Conservation (phyloP, 2,329 filamentous ascomycete species). For the Arthrobotrys pseudoclavata region DNA sequence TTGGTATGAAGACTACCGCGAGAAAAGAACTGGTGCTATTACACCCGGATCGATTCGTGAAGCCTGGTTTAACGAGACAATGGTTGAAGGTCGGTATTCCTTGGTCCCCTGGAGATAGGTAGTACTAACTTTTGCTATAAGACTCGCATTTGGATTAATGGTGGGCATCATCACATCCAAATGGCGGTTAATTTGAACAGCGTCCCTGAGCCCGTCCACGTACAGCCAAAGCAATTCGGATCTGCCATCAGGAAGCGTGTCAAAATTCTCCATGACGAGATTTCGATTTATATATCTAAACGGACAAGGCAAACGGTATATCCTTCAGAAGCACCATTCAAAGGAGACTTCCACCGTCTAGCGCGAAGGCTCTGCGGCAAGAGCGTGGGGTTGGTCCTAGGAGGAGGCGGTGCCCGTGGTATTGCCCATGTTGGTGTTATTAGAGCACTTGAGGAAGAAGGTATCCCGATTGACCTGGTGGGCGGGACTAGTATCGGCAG, state of each 20-base stretch:
- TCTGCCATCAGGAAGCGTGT: conserved; percentile 91
- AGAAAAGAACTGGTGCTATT: conserved; percentile 91
- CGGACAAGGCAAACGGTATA: conserved; percentile 91
- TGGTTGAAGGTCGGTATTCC: conserved; percentile 76
- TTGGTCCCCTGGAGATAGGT: background rate
- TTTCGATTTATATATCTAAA: conserved; percentile 97
- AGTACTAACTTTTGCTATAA: conserved; percentile 61
- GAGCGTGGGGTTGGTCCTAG: conserved; percentile 92
- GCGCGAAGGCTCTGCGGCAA: conserved; percentile 91
- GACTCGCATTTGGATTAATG: conserved; percentile 97
- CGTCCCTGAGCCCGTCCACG: conserved; percentile 69
- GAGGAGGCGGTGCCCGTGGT: conserved; percentile 91
- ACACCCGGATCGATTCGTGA: conserved; percentile 88
- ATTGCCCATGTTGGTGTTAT: conserved; percentile 96
- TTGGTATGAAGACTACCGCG: conserved; percentile 97
- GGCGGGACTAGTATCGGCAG: conserved; percentile 96
- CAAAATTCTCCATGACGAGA: conserved; percentile 94
- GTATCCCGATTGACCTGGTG: conserved; percentile 94
- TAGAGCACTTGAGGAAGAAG: conserved; percentile 92
- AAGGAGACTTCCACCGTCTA: conserved; percentile 95
- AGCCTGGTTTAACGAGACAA: conserved; percentile 83
- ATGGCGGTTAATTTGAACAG: conserved; percentile 84
- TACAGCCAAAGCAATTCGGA: conserved; percentile 81
- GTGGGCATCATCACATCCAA: conserved; percentile 96
- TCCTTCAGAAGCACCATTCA: conserved; percentile 90